These are phyloP conservation scores for Ogataea pilisensis DNA, from an alignment of 805 yeast genomes.

Conservation along the genomic window DNA sequence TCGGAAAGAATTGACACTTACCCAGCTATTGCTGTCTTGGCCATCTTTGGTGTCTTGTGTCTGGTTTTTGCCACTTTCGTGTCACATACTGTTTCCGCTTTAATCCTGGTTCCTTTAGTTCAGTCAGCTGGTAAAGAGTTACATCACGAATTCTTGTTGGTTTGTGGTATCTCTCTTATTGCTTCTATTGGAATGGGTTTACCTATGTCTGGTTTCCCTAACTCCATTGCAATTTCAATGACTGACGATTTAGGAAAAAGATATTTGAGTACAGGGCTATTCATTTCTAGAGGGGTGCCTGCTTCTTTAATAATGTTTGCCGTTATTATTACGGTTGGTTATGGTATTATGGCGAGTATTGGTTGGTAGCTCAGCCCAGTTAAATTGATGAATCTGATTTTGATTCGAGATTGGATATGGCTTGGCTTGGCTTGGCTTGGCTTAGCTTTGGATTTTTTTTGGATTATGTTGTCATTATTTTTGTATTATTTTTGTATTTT, in stretches of 20 bases:
- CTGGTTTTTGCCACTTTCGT: slow-evolving; percentile 52
- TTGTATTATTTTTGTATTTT: too few relatives aligned
- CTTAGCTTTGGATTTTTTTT: too few relatives aligned
- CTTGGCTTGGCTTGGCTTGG: background rate
- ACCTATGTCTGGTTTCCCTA: slow-evolving; percentile 48
- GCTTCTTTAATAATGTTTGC: slow-evolving; percentile 42
- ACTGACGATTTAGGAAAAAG: slow-evolving; percentile 52
- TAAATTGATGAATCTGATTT: too few relatives aligned
- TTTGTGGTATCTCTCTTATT: slow-evolving; percentile 46
- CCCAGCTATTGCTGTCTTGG: slow-evolving; percentile 40
- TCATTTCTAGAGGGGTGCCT: slow-evolving; percentile 51
- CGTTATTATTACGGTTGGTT: slow-evolving; percentile 45
- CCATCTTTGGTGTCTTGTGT: slow-evolving; percentile 47
- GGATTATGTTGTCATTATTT: too few relatives aligned
- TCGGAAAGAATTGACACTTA: slow-evolving; percentile 38
- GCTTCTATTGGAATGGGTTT: slow-evolving; percentile 56
- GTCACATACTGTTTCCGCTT: slow-evolving; percentile 52
- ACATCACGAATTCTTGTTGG: slow-evolving; percentile 43
- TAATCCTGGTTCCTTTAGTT: slow-evolving; percentile 48
- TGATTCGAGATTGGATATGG: too few relatives aligned
- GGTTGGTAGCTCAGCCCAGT: slow-evolving; percentile 15
- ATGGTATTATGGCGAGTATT: slow-evolving; percentile 40
- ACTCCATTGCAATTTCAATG: slow-evolving; percentile 54
- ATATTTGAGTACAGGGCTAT: slow-evolving; percentile 43
- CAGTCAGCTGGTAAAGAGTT: slow-evolving; percentile 44